Conservation (phyloP, 495 filamentous ascomycete species). For the Lepidopterella palustris region DNA sequence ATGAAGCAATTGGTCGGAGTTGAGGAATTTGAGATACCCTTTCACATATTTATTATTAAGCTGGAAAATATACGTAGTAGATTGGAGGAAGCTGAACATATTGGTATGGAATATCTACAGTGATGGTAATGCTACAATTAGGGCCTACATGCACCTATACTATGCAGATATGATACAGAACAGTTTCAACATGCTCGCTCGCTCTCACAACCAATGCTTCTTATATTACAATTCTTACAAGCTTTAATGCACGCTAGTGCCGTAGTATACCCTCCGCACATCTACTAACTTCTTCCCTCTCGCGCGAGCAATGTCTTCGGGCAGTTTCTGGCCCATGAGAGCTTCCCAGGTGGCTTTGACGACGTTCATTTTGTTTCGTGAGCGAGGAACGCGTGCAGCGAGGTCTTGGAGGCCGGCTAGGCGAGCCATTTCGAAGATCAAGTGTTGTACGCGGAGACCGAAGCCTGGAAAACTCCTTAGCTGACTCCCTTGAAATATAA, state of each 20-base stretch:
- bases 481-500: not conserved
- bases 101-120: conserved; percentile 7
- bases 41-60: not conserved
- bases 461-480: conserved; percentile 54
- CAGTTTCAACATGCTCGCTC: conserved; percentile 1
- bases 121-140: not conserved
- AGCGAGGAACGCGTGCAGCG: conserved; percentile 66
- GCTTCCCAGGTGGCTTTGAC: conserved; percentile 85
- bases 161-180: conserved; percentile 10
- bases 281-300: conserved; percentile 92
- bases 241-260: conserved; percentile 50
- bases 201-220: not conserved
- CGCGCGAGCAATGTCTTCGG: conserved; percentile 79
- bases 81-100: not conserved
- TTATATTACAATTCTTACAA: not conserved
- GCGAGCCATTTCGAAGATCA: conserved; percentile 88
- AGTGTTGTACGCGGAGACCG: conserved; percentile 79
- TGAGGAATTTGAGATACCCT: not conserved
- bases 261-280: conserved; percentile 95
- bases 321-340: conserved; percentile 71
- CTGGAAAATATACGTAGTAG: not conserved
- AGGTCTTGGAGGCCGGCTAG: conserved; percentile 79
- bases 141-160: not conserved
- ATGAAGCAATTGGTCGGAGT: not conserved
- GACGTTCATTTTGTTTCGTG: conserved; percentile 91